Evolutionary conservation across 2,329 filamentous ascomycete genomes (phyloP), one percentile per base, ranked within the genome.

Genomic region (Diaporthe amygdali): DNA sequence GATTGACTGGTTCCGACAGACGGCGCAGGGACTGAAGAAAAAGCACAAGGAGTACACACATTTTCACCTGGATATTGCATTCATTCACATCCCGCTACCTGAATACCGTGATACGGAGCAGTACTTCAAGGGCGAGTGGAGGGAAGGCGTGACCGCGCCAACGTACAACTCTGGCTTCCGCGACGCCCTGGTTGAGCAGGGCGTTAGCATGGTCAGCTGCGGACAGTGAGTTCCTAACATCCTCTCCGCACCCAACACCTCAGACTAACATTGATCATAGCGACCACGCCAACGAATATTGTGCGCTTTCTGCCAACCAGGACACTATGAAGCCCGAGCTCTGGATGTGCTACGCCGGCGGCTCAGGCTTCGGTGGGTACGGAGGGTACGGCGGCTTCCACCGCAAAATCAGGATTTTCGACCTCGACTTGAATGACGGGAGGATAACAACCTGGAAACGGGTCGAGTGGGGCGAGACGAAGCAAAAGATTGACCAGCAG

Each of bases 341-440:
- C 2, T 99, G 96, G 96, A 97, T 99, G 95, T 99, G 96, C 85
- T 98, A 98, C 81, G 96, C 92, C 10, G 96, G 96, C 39, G 96
- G 93, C 32, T 90, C 91, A 34, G 96, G 96, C 1, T 97, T 99
- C 77, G 96, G 96, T 69, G 96, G 96, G 0, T 99, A 99, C 79
- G 96, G 93, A 25, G 95, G 96, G 7, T 98, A 98, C 79, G 92
- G 91, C 51, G 93, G 92, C 5, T 98, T 93, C 79, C 88, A 95
- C 77, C 92, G 96, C 32, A 91, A 95, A 37, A 88, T 98, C 67
- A 89, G 96, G 59, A 88, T 99, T 52, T 99, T 96, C 79, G 96
- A 98, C 76, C 90, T 99, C 64, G 96, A 99, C 80, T 94, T 95
- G 82, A 97, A 97, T 78, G 91, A 94, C 72, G 96, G 93, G 9